Percentiles rank a stretch among this genome's conserved stretches.
Evolutionary conservation across 2,329 filamentous ascomycete species (phyloP).

Genomic region (Sclerotinia minor): DNA sequence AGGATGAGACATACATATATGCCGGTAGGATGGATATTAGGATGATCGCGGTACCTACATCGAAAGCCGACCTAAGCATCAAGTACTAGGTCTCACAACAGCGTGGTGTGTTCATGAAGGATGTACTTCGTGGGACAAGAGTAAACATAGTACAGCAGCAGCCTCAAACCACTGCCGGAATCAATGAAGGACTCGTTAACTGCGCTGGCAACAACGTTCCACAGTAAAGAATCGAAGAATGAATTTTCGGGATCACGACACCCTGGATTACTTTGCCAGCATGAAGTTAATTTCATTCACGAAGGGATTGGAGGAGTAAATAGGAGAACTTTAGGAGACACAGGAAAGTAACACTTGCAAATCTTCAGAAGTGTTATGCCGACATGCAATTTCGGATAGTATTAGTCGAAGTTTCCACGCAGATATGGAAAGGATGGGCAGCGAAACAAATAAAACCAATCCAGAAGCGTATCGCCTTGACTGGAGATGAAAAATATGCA

Average conservation of each 20-base stretch:
- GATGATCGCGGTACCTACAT: slow-evolving; percentile 1
- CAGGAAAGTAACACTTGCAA: neutral
- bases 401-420: neutral
- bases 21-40: neutral
- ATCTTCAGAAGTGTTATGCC: neutral
- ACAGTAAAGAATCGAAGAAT: neutral
- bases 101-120: neutral
- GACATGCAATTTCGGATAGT: neutral
- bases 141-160: neutral
- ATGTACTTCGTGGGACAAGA: slow-evolving; percentile 2
- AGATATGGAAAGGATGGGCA: neutral
- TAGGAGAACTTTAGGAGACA: neutral
- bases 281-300: slow-evolving; percentile 6
- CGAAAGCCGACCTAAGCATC: neutral
- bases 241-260: neutral
- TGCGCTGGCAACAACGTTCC: neutral
- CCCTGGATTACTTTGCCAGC: neutral
- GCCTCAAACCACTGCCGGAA: neutral
- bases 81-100: neutral
- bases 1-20: slow-evolving; percentile 11
- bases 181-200: neutral
- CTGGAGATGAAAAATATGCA: neutral
- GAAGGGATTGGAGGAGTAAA: neutral
- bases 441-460: neutral
- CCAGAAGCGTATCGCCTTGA: neutral